Conservation (phyloP, 1,284 basidiomycete species). For the Trametes pubescens region DNA sequence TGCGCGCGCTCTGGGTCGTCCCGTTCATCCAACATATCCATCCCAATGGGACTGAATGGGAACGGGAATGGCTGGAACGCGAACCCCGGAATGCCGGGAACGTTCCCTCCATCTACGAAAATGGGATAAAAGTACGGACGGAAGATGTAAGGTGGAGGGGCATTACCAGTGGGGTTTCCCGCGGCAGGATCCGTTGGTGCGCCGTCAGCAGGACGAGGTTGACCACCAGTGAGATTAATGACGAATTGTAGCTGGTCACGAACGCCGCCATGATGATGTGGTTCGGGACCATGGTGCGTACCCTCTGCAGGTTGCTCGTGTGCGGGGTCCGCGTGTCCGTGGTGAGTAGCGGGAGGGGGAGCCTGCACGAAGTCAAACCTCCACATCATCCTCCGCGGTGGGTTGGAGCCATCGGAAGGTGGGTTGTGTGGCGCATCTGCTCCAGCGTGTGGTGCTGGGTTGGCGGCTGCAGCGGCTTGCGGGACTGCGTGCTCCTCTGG, state of each 20-base stretch:
- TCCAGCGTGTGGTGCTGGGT: slow-evolving; percentile 8
- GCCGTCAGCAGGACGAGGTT: slow-evolving; percentile 22
- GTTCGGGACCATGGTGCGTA: not conserved
- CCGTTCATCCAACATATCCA: slow-evolving; percentile 49
- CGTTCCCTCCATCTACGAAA: slow-evolving; percentile 24
- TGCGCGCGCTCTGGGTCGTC: slow-evolving; percentile 74
- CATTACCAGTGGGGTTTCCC: slow-evolving; percentile 24
- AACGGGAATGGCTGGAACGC: slow-evolving; percentile 29
- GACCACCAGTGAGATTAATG: slow-evolving; percentile 22
- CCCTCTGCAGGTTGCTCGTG: slow-evolving; percentile 12
- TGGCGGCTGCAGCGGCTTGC: slow-evolving; percentile 16
- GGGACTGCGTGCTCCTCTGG: slow-evolving; percentile 32
- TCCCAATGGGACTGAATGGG: slow-evolving; percentile 30
- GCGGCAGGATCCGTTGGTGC: slow-evolving; percentile 18
- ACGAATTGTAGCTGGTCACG: slow-evolving; percentile 30
- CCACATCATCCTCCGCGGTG: slow-evolving; percentile 31
- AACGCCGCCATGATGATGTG: slow-evolving; percentile 4
- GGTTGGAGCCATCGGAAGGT: slow-evolving; percentile 17
- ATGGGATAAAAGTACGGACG: slow-evolving; percentile 21
- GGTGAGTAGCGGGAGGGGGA: slow-evolving; percentile 1
- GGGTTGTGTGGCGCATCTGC: slow-evolving; percentile 12
- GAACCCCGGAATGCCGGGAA: slow-evolving; percentile 21
- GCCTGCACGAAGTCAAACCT: slow-evolving; percentile 37
- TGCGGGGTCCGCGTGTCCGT: not conserved
- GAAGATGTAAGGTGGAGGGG: slow-evolving; percentile 12